Evolutionary conservation across 164 flowering plant genomes (phyloP), one percentile per base, ranked within the genome.

Genomic region (grape (Vitis vinifera)): DNA sequence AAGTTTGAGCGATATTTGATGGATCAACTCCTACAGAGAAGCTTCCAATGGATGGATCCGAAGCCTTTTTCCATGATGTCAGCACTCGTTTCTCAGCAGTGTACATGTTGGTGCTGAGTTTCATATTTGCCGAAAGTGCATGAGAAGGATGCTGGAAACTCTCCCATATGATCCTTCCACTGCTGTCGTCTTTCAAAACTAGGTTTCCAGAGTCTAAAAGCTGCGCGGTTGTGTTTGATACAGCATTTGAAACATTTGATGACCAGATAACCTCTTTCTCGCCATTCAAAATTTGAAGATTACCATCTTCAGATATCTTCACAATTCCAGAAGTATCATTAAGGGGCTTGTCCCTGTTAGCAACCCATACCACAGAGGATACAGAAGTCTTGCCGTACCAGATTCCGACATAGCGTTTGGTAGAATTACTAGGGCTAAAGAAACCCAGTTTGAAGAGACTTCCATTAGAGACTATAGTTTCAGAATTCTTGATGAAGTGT

Each of bases 281-380:
- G 11, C 74, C 77, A 62, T 74, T 65, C 44, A 68, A 19, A 31
- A 82, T 62, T 0, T 69, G 57, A 0, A 82, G 71, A 66, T 79
- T 79, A 4, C 84, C 85, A 51, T 76, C 68, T 29, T 73, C 59
- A 0, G 70, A 71, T 4, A 82, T 51, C 2, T 10, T 60, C 8
- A 77, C 5, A 53, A 63, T 31, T 11, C 88, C 86, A 27, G 72
- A 62, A 30, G 77, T 71, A 62, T 76, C 73, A 8, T 37, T 78
- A 2, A 85, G 51, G 2, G 86, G 86, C 1, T 31, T 55, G 15
- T 83, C 78, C 59, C 80, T 79, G 61, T 85, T 83, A 14, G 89
- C 86, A 3, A 80, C 79, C 89, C 88, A 85, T 3, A 83, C 70
- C 5, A 70, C 68, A 9, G 71, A 71, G 16, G 1, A 3, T 10